A percentile compares a stretch with the other conserved stretches of the same genome.
Evolutionary conservation across 2,329 filamentous ascomycete species (phyloP).

Genomic region (Metarhizium guizhouense): DNA sequence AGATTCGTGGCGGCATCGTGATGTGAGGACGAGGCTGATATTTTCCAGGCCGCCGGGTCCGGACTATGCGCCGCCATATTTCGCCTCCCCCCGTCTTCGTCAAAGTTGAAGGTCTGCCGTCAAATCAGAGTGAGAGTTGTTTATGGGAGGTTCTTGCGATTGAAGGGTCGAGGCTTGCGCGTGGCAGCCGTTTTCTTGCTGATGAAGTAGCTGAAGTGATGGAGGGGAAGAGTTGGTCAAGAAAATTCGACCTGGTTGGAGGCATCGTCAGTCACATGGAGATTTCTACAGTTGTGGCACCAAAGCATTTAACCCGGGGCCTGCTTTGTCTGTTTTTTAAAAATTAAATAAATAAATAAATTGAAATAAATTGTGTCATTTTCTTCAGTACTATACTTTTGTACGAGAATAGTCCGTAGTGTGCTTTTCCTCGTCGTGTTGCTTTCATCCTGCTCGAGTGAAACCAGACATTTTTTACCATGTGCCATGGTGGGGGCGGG

Average conservation of each 20-base stretch:
- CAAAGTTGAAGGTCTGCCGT: neutral
- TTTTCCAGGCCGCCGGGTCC: constrained; percentile 1
- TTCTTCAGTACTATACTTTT: no score
- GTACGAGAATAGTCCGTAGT: no score
- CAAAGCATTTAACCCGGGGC: no score
- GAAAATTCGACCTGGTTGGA: neutral
- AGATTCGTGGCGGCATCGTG: constrained; percentile 6
- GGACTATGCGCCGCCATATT: neutral
- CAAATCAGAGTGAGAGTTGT: neutral
- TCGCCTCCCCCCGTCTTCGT: neutral
- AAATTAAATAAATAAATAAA: no score
- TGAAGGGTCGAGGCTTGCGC: neutral
- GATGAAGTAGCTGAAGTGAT: neutral
- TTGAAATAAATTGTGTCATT: no score
- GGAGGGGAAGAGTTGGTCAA: neutral
- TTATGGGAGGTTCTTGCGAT: neutral
- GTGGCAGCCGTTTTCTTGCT: neutral
- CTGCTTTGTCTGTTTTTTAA: no score
- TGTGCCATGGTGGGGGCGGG: neutral
- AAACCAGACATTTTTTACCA: no score
- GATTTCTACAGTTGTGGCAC: neutral
- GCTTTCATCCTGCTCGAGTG: no score
- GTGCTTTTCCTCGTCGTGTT: no score
- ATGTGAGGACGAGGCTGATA: constrained; percentile 6
- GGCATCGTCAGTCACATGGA: neutral